These are phyloP conservation scores for Gossypium mustelinum DNA, from an alignment of 345 rosid species.

Conservation along the genomic window DNA sequence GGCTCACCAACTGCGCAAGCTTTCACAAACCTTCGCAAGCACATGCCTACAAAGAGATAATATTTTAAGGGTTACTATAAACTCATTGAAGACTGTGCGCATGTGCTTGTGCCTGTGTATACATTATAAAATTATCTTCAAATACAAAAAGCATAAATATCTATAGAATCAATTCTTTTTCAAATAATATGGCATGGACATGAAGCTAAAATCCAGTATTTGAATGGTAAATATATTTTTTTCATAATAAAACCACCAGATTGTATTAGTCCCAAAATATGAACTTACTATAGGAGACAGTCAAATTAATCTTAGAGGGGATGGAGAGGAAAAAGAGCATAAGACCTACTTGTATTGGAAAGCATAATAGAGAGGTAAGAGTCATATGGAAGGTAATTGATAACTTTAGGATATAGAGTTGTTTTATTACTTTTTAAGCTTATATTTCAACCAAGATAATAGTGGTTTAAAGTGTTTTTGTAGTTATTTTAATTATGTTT, in stretches of 20 bases:
- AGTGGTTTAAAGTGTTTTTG: too few relatives aligned
- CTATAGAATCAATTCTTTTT: neutral
- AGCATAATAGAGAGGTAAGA: slow-evolving; percentile 7
- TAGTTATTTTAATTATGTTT: too few relatives aligned
- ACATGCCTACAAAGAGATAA: slow-evolving; percentile 54
- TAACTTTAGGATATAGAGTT: too few relatives aligned
- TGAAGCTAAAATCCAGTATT: neutral
- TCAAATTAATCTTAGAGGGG: neutral
- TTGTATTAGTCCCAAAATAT: neutral
- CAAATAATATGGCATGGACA: neutral
- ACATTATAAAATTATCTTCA: neutral
- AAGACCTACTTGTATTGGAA: neutral
- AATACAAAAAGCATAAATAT: neutral
- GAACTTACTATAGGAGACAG: neutral
- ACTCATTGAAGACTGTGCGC: neutral
- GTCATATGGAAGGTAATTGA: neutral
- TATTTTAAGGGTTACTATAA: neutral
- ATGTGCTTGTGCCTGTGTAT: neutral
- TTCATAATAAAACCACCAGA: neutral
- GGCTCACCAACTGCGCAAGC: slow-evolving; percentile 54
- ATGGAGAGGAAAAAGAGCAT: neutral
- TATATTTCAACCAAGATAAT: too few relatives aligned
- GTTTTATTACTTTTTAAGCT: too few relatives aligned
- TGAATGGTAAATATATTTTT: neutral
- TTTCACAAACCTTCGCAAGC: slow-evolving; percentile 65